These are phyloP conservation scores for Blastomyces percursus DNA, from an alignment of 2,329 filamentous ascomycete species.

Conservation along the genomic window DNA sequence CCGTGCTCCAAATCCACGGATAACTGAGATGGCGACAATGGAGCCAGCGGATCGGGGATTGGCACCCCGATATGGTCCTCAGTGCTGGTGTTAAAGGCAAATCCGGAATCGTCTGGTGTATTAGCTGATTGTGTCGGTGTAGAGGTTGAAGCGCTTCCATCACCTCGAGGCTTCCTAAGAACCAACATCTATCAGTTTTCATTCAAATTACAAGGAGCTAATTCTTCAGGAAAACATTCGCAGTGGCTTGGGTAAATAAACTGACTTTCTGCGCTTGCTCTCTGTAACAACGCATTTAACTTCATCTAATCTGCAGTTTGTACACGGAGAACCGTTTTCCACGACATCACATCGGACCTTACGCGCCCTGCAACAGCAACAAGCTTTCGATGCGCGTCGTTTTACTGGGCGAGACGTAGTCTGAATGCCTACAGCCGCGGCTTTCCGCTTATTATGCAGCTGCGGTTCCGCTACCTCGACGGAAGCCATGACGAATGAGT, in stretches of 20 bases:
- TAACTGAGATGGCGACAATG: conserved; percentile 36
- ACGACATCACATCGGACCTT: conserved; percentile 44
- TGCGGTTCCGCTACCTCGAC: conserved; percentile 21
- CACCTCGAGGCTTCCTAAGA: conserved; percentile 32
- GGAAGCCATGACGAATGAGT: conserved; percentile 14
- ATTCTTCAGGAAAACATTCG: conserved; percentile 6
- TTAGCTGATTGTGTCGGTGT: conserved; percentile 27
- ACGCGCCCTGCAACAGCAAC: conserved; percentile 41
- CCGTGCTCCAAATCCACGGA: conserved; percentile 39
- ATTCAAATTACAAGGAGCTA: conserved; percentile 10
- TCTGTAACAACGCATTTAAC: conserved; percentile 19
- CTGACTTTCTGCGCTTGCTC: conserved; percentile 46
- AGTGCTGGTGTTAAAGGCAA: conserved; percentile 21
- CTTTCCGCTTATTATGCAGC: conserved; percentile 44
- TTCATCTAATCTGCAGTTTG: conserved; percentile 22
- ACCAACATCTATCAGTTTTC: conserved; percentile 6
- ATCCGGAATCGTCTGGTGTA: conserved; percentile 24
- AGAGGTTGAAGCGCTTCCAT: conserved; percentile 26
- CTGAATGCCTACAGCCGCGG: conserved; percentile 45
- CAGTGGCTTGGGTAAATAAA: conserved; percentile 10
- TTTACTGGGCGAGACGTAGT: conserved; percentile 53
- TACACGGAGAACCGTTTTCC: conserved; percentile 33
- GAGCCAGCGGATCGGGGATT: conserved; percentile 16
- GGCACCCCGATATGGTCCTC: conserved; percentile 16
- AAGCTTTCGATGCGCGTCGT: conserved; percentile 47